phyloP scores from a whole-genome alignment of 306 rosid genomes.

The Gastrolobium bilobum region DNA sequence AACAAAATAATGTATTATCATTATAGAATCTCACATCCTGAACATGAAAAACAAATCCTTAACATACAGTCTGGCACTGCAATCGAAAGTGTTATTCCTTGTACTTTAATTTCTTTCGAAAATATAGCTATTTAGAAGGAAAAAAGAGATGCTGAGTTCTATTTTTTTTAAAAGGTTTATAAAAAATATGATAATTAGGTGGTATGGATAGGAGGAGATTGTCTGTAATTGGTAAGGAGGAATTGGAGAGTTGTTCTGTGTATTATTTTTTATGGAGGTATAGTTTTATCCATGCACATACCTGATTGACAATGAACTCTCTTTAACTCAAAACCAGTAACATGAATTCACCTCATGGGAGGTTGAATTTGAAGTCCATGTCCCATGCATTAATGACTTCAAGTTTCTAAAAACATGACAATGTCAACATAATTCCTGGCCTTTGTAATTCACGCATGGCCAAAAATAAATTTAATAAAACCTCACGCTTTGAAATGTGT shows the following conservation, averaged over 20 bases:
- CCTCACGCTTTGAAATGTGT: background rate
- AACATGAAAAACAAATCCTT: background rate
- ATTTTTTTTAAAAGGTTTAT: background rate
- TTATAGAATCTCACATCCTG: background rate
- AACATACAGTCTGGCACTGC: slow-evolving; percentile 21
- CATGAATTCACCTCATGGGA: slow-evolving; percentile 12
- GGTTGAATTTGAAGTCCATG: background rate
- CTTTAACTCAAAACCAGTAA: background rate
- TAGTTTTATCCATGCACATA: background rate
- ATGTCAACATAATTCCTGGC: background rate
- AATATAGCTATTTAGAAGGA: background rate
- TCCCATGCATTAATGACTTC: background rate
- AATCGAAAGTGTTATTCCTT: slow-evolving; percentile 7
- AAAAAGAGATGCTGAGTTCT: slow-evolving; percentile 18
- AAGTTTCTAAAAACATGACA: slow-evolving; percentile 3
- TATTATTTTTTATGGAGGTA: slow-evolving; percentile 9
- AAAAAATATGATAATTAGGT: slow-evolving; percentile 6
- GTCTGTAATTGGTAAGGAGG: background rate
- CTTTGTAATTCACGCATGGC: background rate
- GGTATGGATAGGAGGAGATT: background rate
- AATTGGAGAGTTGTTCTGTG: background rate
- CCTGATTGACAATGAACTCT: background rate
- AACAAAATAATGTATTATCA: background rate
- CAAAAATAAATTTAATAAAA: background rate
- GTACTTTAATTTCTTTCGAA: slow-evolving; percentile 15